Evolutionary conservation across 106 monocot genomes (phyloP), one percentile per base, ranked within the genome.

Genomic region (Platanthera guangdongensis): DNA sequence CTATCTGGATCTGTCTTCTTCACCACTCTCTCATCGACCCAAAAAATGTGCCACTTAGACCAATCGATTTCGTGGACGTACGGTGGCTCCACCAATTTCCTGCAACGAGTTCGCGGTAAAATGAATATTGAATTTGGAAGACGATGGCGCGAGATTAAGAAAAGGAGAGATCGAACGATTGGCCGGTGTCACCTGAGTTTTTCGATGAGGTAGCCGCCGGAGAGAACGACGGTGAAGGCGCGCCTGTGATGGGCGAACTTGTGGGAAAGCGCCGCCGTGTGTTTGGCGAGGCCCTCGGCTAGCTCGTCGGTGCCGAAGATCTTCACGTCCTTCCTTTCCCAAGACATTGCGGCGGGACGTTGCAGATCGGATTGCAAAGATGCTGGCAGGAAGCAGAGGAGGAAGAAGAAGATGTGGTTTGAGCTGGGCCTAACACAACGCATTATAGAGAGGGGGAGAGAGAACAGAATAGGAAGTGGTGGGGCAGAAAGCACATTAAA

Each of bases 11-110:
- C 85, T 57, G 84, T 84, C 89, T 93, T 93, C 16, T 75, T 82
- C 57, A 96, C 93, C 5, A 96, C 96, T 69, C 96, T 80, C 84
- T 96, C 96, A 64, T 96, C 96, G 4, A 87, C 96, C 96, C 96
- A 96, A 78, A 96, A 96, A 8, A 96, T 83, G 49, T 93, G 89
- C 93, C 96, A 96, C 67, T 88, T 96, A 30, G 70, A 65, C 93
- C 93, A 96, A 16, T 93, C 90, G 49, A 96, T 60, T 1, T 84
- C 82, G 52, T 86, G 81, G 68, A 82, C 63, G 51, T 89, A 96
- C 4, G 96, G 93, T 5, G 88, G 73, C 59, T 93, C 93, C 67
- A 76, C 50, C 50, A 96, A 82, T 72, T 96, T 96, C 89, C 96
- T 96, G 47, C 80, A 75, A 19, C 6, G 16, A 32, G 45, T 48